Conservation (phyloP, 140 eudicot species). For the Stevia rebaudiana region DNA sequence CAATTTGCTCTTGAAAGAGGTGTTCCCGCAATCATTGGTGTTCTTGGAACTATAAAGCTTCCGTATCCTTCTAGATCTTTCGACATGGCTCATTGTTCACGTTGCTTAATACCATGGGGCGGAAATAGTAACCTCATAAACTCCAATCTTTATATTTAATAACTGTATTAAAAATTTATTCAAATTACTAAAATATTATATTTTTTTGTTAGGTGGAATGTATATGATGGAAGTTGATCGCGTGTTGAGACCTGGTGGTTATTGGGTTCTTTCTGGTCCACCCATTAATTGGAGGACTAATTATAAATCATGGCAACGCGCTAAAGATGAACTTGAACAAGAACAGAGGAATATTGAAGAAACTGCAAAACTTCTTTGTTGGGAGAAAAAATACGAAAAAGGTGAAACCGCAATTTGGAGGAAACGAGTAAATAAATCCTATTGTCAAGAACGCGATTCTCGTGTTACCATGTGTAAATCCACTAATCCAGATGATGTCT, state of each 20-base stretch:
- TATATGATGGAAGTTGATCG: constrained; percentile 79
- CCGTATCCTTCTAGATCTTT: constrained; percentile 72
- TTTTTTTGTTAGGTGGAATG: constrained; percentile 40
- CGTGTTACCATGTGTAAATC: constrained; percentile 42
- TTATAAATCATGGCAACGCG: constrained; percentile 55
- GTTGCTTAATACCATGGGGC: constrained; percentile 78
- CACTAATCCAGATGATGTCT: constrained; percentile 43
- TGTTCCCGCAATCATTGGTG: constrained; percentile 75
- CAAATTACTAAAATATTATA: neutral
- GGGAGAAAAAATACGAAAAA: constrained; percentile 63
- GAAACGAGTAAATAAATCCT: constrained; percentile 40
- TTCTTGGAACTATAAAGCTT: constrained; percentile 72
- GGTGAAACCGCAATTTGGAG: constrained; percentile 58
- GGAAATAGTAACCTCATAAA: constrained; percentile 42
- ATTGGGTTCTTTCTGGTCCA: constrained; percentile 72
- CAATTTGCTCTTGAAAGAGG: constrained; percentile 84
- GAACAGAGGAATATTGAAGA: constrained; percentile 59
- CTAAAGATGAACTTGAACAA: constrained; percentile 49
- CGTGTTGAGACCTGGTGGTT: constrained; percentile 66
- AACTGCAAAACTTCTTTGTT: constrained; percentile 59
- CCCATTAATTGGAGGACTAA: constrained; percentile 60
- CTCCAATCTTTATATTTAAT: constrained; percentile 7
- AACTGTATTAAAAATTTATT: neutral
- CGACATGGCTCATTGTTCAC: constrained; percentile 85
- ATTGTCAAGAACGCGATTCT: constrained; percentile 44